Conservation (phyloP, 2,329 filamentous ascomycete genomes). For the Penicillium thymicola region DNA sequence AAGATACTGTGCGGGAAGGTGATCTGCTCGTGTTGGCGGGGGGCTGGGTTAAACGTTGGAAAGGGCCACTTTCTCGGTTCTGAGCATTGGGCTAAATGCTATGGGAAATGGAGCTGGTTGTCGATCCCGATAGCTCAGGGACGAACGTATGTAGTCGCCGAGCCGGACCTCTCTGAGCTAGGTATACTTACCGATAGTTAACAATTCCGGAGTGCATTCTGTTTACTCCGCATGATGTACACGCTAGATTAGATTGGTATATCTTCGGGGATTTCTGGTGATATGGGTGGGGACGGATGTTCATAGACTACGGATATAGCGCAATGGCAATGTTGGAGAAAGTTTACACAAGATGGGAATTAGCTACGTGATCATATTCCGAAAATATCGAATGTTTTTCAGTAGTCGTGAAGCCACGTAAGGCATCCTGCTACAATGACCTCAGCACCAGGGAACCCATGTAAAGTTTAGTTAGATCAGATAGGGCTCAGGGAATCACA, state of each 20-base stretch:
- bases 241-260: neutral
- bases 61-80: slow-evolving; percentile 16
- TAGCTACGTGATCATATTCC: neutral
- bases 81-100: slow-evolving; percentile 5
- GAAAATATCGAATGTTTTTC: neutral
- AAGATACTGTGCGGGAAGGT: neutral
- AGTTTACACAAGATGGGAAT: neutral
- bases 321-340: neutral
- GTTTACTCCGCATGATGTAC: neutral
- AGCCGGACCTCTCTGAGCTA: neutral
- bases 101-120: slow-evolving; percentile 13
- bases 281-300: neutral
- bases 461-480: neutral
- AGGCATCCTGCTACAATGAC: neutral
- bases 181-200: neutral
- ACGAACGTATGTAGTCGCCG: neutral
- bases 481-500: neutral
- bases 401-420: neutral
- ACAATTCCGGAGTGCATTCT: neutral
- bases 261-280: neutral
- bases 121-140: slow-evolving; percentile 14
- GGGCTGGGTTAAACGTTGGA: neutral
- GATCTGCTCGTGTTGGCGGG: slow-evolving; percentile 2
- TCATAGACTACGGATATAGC: slow-evolving; percentile 1
- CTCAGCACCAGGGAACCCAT: neutral